A percentile compares a stretch with the other conserved stretches of the same genome.
Conservation (phyloP, 306 rosid genomes). For the Canavalia ensiformis region DNA sequence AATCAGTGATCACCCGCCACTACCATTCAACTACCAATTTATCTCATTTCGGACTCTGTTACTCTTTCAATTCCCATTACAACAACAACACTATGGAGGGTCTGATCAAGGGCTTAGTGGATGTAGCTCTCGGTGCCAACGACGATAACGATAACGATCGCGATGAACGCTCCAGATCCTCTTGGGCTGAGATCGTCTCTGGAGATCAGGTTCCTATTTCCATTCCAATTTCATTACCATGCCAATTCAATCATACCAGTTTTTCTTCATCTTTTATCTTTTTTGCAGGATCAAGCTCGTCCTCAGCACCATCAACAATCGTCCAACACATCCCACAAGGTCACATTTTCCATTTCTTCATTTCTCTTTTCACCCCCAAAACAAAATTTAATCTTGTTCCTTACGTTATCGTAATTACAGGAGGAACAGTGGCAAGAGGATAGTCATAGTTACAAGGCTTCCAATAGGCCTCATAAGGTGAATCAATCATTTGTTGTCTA, state of each 20-base stretch:
- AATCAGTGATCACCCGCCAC: background rate
- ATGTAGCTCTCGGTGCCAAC: slow-evolving; percentile 60
- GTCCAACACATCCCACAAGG: slow-evolving; percentile 63
- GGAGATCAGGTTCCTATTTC: slow-evolving; percentile 55
- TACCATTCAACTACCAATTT: slow-evolving; percentile 28
- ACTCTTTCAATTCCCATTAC: background rate
- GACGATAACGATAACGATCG: slow-evolving; percentile 47
- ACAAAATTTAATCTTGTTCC: background rate
- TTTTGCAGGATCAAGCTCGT: slow-evolving; percentile 55
- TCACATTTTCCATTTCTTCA: slow-evolving; percentile 35
- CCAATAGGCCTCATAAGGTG: slow-evolving; percentile 16
- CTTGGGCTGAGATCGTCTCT: slow-evolving; percentile 85
- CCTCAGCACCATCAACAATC: slow-evolving; percentile 42
- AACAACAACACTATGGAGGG: slow-evolving; percentile 68
- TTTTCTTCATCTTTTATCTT: background rate
- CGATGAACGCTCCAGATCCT: slow-evolving; percentile 77
- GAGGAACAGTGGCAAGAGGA: slow-evolving; percentile 35
- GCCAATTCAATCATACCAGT: background rate
- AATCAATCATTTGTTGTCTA: background rate
- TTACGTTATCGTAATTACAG: background rate
- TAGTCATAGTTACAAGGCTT: background rate
- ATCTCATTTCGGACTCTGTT: background rate
- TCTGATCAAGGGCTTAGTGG: slow-evolving; percentile 75
- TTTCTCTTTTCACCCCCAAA: background rate
- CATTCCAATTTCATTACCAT: too few species aligned